phyloP scores from a whole-genome alignment of 1,284 basidiomycete species.

The Heterobasidion annosum region DNA sequence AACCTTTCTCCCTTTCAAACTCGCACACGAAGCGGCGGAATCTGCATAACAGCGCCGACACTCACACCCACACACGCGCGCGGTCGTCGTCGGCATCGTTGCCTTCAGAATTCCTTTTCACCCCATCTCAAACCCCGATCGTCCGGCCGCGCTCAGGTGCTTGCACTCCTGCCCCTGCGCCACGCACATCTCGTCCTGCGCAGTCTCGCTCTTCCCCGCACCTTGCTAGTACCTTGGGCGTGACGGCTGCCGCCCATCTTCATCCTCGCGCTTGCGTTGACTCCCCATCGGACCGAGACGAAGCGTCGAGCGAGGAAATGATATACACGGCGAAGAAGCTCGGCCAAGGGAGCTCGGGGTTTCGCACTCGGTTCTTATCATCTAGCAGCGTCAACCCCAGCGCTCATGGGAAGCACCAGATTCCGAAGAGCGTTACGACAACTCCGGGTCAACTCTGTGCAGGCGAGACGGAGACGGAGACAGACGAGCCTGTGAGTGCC shows the following conservation, averaged over 20 bases:
- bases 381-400: constrained; percentile 19
- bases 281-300: no score
- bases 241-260: neutral
- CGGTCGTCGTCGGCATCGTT: neutral
- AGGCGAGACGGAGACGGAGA: constrained; percentile 72
- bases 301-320: constrained; percentile 16
- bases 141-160: neutral
- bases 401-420: neutral
- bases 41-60: neutral
- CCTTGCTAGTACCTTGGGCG: neutral
- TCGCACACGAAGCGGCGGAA: neutral
- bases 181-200: constrained; percentile 2
- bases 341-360: constrained; percentile 9
- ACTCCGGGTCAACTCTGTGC: constrained; percentile 50
- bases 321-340: constrained; percentile 17
- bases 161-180: constrained; percentile 9
- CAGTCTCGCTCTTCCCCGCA: constrained; percentile 2
- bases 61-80: neutral
- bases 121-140: neutral
- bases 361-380: constrained; percentile 26
- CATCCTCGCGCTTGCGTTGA: no score
- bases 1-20: neutral
- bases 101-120: neutral
- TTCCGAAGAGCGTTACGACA: constrained; percentile 44
- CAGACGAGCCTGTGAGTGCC: constrained; percentile 59